Evolutionary conservation across 352 stramenopile genomes (phyloP), one percentile per base, ranked within the genome.

Genomic region (Globisporangium echinulatum): DNA sequence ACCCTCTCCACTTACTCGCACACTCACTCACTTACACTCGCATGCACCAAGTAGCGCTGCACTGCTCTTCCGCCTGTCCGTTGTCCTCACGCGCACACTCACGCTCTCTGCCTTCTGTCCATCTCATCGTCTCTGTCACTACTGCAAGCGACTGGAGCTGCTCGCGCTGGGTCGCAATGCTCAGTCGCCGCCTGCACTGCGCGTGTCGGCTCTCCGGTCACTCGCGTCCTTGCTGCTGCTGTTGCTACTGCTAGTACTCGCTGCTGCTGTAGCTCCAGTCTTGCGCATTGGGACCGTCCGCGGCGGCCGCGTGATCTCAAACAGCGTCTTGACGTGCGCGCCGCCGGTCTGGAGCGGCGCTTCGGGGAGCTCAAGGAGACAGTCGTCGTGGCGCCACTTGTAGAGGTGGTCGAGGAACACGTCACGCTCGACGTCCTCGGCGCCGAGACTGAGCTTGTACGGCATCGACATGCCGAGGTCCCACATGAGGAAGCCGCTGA

Each of bases 391-490:
- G 2, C 83, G 74, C 71, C 72, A 88, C 36, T 74, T 75, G 67
- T 92, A 88, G 17, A 92, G 61, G 52, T 84, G 63, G 43, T 76
- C 64, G 7, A 96, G 62, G 53, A 96, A 96, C 33, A 74, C 62
- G 49, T 92, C 81, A 15, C 87, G 77, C 14, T 85, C 71, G 33
- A 90, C 54, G 61, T 94, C 78, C 11, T 71, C 76, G 1, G 83
- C 87, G 15, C 87, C 87, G 17, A 96, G 69, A 42, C 82, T 76
- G 64, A 89, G 79, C 61, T 96, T 96, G 70, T 96, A 96, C 17
- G 85, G 72, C 83, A 96, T 96, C 42, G 80, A 89, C 87, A 96
- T 96, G 63, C 87, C 87, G 14, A 96, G 59, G 63, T 96, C 87
- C 87, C 87, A 96, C 61, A 96, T 73, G 36, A 90, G 79, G 14